A percentile compares a stretch with the other conserved stretches of the same genome.
phyloP scores from a whole-genome alignment of 1,284 basidiomycete species.

The Moniliella sp. region DNA sequence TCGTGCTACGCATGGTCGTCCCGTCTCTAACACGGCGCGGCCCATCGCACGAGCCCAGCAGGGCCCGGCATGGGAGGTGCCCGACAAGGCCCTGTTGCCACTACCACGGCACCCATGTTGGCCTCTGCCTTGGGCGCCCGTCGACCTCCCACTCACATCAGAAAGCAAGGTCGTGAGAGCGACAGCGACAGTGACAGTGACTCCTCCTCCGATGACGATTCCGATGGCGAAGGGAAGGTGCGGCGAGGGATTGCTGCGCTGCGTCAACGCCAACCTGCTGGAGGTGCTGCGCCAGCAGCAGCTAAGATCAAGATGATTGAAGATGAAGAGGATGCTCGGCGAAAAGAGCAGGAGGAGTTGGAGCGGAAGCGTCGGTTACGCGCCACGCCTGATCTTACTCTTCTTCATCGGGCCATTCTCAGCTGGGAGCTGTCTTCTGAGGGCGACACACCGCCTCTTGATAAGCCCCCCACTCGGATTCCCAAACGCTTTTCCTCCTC shows the following conservation, averaged over 20 bases:
- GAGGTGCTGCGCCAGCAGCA: neutral
- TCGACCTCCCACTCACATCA: constrained; percentile 43
- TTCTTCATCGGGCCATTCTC: constrained; percentile 57
- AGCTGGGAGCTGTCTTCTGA: constrained; percentile 58
- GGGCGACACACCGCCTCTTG: constrained; percentile 38
- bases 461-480: constrained; percentile 3
- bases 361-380: constrained; percentile 42
- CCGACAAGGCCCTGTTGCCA: too few relatives aligned
- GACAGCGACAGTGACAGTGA: neutral
- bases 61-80: constrained; percentile 7
- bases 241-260: too few relatives aligned
- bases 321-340: constrained; percentile 24
- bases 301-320: constrained; percentile 49
- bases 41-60: constrained; percentile 36
- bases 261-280: too few relatives aligned
- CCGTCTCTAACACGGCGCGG: too few relatives aligned
- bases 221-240: too few relatives aligned
- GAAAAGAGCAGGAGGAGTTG: constrained; percentile 11
- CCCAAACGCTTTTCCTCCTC: constrained; percentile 49
- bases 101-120: constrained; percentile 1
- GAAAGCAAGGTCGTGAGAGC: neutral
- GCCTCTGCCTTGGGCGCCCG: constrained; percentile 35
- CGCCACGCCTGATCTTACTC: constrained; percentile 58
- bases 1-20: too few relatives aligned
- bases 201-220: too few relatives aligned